Evolutionary conservation across 257 asterid genomes (phyloP), one percentile per base, ranked within the genome.

Genomic region (Catharanthus roseus): DNA sequence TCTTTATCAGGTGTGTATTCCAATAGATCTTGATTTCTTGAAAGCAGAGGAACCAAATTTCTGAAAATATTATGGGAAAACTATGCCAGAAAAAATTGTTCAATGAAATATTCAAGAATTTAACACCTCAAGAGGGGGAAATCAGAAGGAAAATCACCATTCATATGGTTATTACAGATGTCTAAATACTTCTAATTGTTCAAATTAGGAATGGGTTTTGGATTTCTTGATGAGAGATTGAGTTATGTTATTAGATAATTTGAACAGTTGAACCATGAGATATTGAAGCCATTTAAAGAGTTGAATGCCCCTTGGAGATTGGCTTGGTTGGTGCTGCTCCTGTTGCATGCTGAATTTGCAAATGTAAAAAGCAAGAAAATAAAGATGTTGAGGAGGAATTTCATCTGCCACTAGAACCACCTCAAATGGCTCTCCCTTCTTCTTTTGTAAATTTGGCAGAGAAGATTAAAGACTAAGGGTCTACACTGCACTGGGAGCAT

Each of bases 21-120:
- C n/a, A n/a, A n/a, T n/a, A n/a, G n/a, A n/a, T n/a, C n/a, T n/a
- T n/a, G n/a, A n/a, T n/a, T n/a, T n/a, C n/a, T n/a, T n/a, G n/a
- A 93, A 93, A 69, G 96, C 83, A 1, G 91, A 75, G 12, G 53
- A 19, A 12, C 88, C 87, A 50, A 88, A 91, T 74, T 61, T 85
- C 12, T 62, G 51, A 5, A 69, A 53, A 42, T 71, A 51, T 57
- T 84, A 74, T 3, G 78, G 56, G 5, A 79, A 77, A 16, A 91
- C 10, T 34, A 23, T 18, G 19, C 90, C 95, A 3, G 89, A 81
- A 28, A 93, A n/a, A 81, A 67, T 86, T 83, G 49, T 93, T 93
- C 79, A 75, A 86, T 26, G 99, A 93, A 79, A 86, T 80, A 68
- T 91, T 93, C 84, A 93, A 77, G 80, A 82, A 89, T 4, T 74